phyloP scores from a whole-genome alignment of 108 stramenopile genomes.

The Cyclotella distinguenda region DNA sequence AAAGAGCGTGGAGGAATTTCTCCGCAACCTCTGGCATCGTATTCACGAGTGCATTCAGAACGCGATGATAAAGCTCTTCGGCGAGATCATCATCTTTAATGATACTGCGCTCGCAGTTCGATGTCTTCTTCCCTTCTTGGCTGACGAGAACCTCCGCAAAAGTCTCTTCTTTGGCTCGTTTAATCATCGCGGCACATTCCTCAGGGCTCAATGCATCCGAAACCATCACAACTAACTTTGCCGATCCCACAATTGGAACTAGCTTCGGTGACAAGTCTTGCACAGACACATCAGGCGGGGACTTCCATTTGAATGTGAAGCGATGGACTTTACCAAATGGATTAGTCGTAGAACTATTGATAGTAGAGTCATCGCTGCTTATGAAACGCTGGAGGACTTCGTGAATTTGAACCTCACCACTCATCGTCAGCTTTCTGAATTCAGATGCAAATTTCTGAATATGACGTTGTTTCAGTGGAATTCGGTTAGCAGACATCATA shows the following conservation, averaged over 20 bases:
- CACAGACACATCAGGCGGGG: background rate
- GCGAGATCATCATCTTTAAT: background rate
- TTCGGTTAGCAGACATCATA: conserved; percentile 62
- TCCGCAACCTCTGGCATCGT: conserved; percentile 7
- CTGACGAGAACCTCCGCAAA: background rate
- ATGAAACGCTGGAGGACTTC: conserved; percentile 8
- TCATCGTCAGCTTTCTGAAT: conserved; percentile 14
- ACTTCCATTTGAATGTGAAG: conserved; percentile 11
- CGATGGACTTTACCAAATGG: background rate
- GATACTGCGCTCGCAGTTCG: background rate
- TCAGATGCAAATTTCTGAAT: conserved; percentile 65
- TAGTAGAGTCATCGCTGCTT: conserved; percentile 1
- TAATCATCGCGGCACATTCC: conserved; percentile 3
- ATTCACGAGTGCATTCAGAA: background rate
- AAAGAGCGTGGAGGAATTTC: too few relatives aligned
- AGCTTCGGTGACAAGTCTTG: conserved; percentile 11
- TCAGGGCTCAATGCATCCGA: conserved; percentile 8
- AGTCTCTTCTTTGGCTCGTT: background rate
- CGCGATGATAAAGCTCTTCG: conserved; percentile 5
- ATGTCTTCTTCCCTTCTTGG: background rate
- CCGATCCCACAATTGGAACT: conserved; percentile 1
- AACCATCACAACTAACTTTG: conserved; percentile 10
- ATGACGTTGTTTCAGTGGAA: conserved; percentile 64
- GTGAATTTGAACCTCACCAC: conserved; percentile 2
- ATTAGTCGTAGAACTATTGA: background rate